Conservation (phyloP, 176 grass and related monocot genomes). For the Musa itinerans region DNA sequence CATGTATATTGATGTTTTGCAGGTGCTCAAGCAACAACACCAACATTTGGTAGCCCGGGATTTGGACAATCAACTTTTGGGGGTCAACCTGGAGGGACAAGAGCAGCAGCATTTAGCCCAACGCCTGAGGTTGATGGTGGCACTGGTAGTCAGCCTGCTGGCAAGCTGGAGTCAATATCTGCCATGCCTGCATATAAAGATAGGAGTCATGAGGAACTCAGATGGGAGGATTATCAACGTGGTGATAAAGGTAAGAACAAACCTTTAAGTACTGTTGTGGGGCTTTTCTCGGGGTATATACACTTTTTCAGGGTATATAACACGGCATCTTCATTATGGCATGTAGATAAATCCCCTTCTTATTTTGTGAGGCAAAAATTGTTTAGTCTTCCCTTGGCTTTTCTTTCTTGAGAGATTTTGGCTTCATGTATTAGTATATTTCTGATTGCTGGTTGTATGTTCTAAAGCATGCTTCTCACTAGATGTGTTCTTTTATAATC, state of each 20-base stretch:
- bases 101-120: slow-evolving; percentile 46
- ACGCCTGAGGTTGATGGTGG: slow-evolving; percentile 46
- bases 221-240: slow-evolving; percentile 19
- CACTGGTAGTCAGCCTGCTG: slow-evolving; percentile 52
- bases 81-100: slow-evolving; percentile 60
- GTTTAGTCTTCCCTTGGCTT: neutral
- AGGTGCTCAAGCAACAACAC: slow-evolving; percentile 59
- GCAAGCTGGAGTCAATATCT: slow-evolving; percentile 84
- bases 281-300: neutral
- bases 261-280: neutral
- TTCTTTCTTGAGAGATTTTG: neutral
- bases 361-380: neutral
- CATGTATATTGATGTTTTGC: slow-evolving; percentile 24
- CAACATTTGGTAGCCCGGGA: slow-evolving; percentile 48
- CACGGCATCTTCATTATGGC: no score
- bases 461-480: neutral
- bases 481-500: neutral
- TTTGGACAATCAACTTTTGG: slow-evolving; percentile 57
- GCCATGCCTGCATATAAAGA: slow-evolving; percentile 91
- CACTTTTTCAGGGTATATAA: neutral
- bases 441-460: no score
- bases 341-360: neutral
- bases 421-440: neutral
- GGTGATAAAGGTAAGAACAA: slow-evolving; percentile 15
- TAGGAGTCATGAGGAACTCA: slow-evolving; percentile 91